Conservation (phyloP, 441 rosid genomes). For the Gossypium laxum region DNA sequence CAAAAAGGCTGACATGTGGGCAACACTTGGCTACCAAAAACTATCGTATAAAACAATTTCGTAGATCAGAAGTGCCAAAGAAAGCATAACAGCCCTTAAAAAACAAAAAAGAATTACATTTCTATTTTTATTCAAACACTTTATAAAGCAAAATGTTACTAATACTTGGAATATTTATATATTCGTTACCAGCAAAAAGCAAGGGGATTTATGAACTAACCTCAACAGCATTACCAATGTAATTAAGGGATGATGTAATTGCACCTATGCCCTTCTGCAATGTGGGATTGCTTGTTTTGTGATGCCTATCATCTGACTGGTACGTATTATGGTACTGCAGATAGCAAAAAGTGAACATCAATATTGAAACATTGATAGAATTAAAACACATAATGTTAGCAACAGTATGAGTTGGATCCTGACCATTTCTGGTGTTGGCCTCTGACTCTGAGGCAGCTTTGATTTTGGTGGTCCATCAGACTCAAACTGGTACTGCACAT, state of each 20-base stretch:
- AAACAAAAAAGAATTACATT: no score
- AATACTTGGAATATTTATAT: neutral
- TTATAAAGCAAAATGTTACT: neutral
- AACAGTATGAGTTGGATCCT: neutral
- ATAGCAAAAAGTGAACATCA: slow-evolving; percentile 6
- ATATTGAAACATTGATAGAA: neutral
- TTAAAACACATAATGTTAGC: neutral
- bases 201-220: slow-evolving; percentile 19
- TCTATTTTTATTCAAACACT: neutral
- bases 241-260: slow-evolving; percentile 42
- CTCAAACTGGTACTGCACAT: slow-evolving; percentile 19
- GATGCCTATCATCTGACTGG: slow-evolving; percentile 22
- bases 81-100: neutral
- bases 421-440: slow-evolving; percentile 22
- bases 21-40: neutral
- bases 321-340: slow-evolving; percentile 23
- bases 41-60: neutral
- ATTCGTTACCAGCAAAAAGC: neutral
- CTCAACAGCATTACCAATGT: slow-evolving; percentile 52
- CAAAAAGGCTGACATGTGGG: neutral
- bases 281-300: slow-evolving; percentile 30
- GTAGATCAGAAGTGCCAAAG: neutral
- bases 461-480: slow-evolving; percentile 17
- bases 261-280: slow-evolving; percentile 43
- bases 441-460: slow-evolving; percentile 18